phyloP scores from a whole-genome alignment of 1,284 basidiomycete species.

The Caloboletus inedulis region DNA sequence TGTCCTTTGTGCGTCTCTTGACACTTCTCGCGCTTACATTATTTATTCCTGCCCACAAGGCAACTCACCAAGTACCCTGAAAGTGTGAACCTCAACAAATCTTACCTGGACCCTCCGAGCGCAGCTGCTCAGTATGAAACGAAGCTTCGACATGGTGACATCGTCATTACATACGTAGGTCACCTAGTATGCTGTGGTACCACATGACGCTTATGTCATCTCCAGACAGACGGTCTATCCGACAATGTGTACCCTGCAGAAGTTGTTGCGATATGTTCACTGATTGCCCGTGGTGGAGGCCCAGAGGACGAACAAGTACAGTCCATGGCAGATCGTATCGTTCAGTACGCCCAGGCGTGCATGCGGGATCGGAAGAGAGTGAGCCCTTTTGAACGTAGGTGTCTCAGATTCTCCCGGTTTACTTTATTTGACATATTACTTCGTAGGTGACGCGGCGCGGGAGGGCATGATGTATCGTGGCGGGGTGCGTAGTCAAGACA shows the following conservation, averaged over 20 bases:
- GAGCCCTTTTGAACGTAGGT: conserved; percentile 71
- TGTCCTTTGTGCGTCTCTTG: conserved; percentile 47
- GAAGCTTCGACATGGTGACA: conserved; percentile 69
- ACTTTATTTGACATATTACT: conserved; percentile 5
- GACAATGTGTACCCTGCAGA: conserved; percentile 83
- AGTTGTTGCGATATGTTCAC: conserved; percentile 62
- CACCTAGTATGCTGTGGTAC: not conserved
- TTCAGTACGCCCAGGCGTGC: conserved; percentile 65
- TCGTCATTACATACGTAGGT: conserved; percentile 68
- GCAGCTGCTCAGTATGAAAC: conserved; percentile 65
- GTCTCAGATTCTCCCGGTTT: not conserved
- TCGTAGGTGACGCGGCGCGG: conserved; percentile 54
- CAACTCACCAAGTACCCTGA: conserved; percentile 69
- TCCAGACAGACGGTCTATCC: conserved; percentile 80
- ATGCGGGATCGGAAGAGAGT: conserved; percentile 61
- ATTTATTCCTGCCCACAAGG: conserved; percentile 35
- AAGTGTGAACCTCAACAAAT: conserved; percentile 44
- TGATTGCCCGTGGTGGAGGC: conserved; percentile 54
- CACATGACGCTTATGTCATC: conserved; percentile 16
- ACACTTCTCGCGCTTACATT: not conserved
- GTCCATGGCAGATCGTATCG: conserved; percentile 65
- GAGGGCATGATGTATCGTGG: conserved; percentile 64
- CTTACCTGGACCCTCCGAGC: conserved; percentile 55
- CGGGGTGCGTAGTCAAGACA: conserved; percentile 47
- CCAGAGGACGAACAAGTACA: conserved; percentile 62